A percentile compares a stretch with the other conserved stretches of the same genome.
Evolutionary conservation across 2,329 filamentous ascomycete species (phyloP).

Genomic region (Dothideomycetes sp.): DNA sequence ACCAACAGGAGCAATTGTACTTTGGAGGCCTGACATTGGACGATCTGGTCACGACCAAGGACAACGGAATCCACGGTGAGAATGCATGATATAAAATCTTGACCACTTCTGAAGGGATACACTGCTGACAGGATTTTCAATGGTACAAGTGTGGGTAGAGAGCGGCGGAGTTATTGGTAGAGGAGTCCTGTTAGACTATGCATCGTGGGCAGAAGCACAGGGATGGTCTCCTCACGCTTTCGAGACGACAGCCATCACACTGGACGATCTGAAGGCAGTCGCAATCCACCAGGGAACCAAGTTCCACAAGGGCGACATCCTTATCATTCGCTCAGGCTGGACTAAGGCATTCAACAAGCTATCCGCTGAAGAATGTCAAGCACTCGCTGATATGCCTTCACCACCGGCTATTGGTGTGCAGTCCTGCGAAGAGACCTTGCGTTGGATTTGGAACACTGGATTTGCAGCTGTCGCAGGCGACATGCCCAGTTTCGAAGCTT

Average conservation of each 20-base stretch:
- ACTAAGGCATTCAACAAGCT: slow-evolving; percentile 9
- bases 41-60: slow-evolving; percentile 19
- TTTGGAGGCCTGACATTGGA: slow-evolving; percentile 5
- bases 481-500: slow-evolving; percentile 52
- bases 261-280: slow-evolving; percentile 25
- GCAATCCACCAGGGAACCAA: slow-evolving; percentile 14
- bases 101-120: slow-evolving; percentile 12
- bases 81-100: not conserved
- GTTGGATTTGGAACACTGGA: slow-evolving; percentile 25
- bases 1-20: slow-evolving; percentile 26
- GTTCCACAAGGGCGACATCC: slow-evolving; percentile 9
- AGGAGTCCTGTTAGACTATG: slow-evolving; percentile 44
- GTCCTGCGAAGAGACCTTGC: slow-evolving; percentile 24
- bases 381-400: not conserved
- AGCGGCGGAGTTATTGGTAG: slow-evolving; percentile 46
- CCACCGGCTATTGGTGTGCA: slow-evolving; percentile 5
- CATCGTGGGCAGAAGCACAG: slow-evolving; percentile 34
- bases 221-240: slow-evolving; percentile 38
- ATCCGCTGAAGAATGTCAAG: not conserved
- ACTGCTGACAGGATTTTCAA: slow-evolving; percentile 13
- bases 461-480: slow-evolving; percentile 58
- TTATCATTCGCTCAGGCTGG: slow-evolving; percentile 9
- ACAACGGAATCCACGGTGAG: slow-evolving; percentile 26
- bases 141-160: slow-evolving; percentile 35
- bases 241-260: slow-evolving; percentile 40